Evolutionary conservation across 495 filamentous ascomycete genomes (phyloP), one percentile per base, ranked within the genome.

Genomic region (Acidiella bohemica): DNA sequence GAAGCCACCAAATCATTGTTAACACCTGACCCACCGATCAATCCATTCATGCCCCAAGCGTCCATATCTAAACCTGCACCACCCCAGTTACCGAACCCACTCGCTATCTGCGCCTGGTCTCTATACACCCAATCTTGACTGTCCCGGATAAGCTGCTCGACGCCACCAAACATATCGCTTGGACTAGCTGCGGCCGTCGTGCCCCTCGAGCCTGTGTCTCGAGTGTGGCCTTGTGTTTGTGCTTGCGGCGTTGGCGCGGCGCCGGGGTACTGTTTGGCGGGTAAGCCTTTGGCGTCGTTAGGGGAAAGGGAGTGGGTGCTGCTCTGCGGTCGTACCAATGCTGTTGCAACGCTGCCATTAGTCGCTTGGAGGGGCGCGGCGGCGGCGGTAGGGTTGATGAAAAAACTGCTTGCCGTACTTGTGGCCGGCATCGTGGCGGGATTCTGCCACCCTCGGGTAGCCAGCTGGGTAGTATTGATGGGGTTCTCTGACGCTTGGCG

Each of bases 11-110:
- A 19, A 7, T 14, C 23, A 23, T 17, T 36, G 24, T 32, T 26
- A 11, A 31, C 24, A 22, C 20, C 43, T n/a, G n/a, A n/a, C 29
- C 13, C 28, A 16, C n/a, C 21, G 14, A 26, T 13, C 13, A 13
- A 8, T 7, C 33, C 17, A 32, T n/a, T 24, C n/a, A 17, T 21
- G 25, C 33, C 19, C 47, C 47, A 50, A 8, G 16, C 24, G 4
- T 36, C 18, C 12, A 36, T 36, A 32, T 50, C 37, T 1, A 41
- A 9, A 11, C 39, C 41, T 1, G 39, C 6, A 5, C 21, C 19
- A 31, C 49, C 50, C 61, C 61, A 64, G 32, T 64, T 62, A 0
- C 51, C 61, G 29, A 63, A 62, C 16, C 61, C 59, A 6, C 38
- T 20, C 8, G 56, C 59, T 1, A 57, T 49, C 39, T 59, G 53